These are phyloP conservation scores for Rhazya stricta DNA, from an alignment of 257 asterid genomes.

Conservation along the genomic window DNA sequence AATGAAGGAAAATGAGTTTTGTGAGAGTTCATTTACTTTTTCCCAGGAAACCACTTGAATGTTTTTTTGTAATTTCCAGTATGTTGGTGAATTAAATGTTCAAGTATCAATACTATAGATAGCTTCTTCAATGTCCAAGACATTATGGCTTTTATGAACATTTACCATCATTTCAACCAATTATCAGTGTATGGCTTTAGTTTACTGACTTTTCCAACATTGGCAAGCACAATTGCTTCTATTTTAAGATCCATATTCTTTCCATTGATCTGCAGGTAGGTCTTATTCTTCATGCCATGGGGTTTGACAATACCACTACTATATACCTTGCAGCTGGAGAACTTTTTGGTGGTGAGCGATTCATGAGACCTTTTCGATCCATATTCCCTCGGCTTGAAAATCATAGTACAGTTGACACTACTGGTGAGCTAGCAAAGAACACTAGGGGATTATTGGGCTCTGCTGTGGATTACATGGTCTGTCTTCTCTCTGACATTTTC, in stretches of 20 bases:
- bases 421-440: slow-evolving; percentile 40
- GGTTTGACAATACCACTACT: slow-evolving; percentile 81
- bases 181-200: neutral
- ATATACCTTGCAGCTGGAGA: slow-evolving; percentile 97
- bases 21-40: neutral
- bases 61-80: neutral
- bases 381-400: slow-evolving; percentile 85
- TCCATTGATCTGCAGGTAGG: slow-evolving; percentile 61
- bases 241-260: neutral
- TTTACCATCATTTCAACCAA: neutral
- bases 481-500: slow-evolving; percentile 89
- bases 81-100: neutral
- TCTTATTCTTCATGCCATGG: slow-evolving; percentile 71
- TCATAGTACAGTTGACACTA: slow-evolving; percentile 61
- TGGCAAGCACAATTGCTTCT: neutral
- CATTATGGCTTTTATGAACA: neutral
- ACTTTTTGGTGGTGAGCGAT: slow-evolving; percentile 87
- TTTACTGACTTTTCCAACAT: neutral
- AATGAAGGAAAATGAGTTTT: neutral
- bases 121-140: neutral
- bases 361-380: slow-evolving; percentile 77
- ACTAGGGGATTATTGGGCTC: slow-evolving; percentile 75
- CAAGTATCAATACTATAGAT: neutral
- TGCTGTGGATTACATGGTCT: slow-evolving; percentile 98
- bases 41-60: neutral